These are phyloP conservation scores for Eucalyptus coolabah DNA, from an alignment of 345 rosid species.

Conservation along the genomic window DNA sequence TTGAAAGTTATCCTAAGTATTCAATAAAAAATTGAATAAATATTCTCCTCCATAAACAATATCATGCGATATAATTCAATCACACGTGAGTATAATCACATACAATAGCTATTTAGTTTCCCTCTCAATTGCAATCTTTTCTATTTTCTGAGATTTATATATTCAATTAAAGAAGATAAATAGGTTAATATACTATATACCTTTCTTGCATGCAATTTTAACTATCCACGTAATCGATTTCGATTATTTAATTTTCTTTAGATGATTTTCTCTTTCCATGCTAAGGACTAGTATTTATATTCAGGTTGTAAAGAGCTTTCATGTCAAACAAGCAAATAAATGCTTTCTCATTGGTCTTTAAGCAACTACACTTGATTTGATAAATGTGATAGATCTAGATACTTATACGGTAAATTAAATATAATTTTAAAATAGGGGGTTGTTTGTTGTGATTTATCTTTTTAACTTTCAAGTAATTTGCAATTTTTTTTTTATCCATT, in stretches of 20 bases:
- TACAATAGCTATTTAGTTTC: too few relatives aligned
- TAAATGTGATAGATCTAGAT: neutral
- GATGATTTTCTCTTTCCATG: neutral
- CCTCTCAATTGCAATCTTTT: neutral
- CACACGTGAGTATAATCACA: neutral
- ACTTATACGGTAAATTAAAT: too few relatives aligned
- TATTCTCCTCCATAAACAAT: too few relatives aligned
- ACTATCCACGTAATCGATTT: too few relatives aligned
- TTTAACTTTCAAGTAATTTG: neutral
- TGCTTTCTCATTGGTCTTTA: neutral
- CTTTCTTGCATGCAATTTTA: too few relatives aligned
- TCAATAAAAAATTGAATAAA: too few relatives aligned
- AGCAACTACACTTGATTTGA: neutral
- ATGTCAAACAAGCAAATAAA: neutral
- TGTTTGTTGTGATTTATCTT: neutral
- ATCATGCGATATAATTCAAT: too few relatives aligned
- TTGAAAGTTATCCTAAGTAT: too few relatives aligned
- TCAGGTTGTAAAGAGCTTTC: neutral
- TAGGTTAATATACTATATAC: too few relatives aligned
- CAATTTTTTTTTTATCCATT: neutral
- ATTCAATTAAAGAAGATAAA: neutral
- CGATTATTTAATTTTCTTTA: neutral
- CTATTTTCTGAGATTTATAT: too few relatives aligned
- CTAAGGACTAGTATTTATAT: neutral
- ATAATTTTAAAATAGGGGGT: neutral